Evolutionary conservation across 805 yeast species (phyloP).

Genomic region (Helenozyma baotianmanensis): DNA sequence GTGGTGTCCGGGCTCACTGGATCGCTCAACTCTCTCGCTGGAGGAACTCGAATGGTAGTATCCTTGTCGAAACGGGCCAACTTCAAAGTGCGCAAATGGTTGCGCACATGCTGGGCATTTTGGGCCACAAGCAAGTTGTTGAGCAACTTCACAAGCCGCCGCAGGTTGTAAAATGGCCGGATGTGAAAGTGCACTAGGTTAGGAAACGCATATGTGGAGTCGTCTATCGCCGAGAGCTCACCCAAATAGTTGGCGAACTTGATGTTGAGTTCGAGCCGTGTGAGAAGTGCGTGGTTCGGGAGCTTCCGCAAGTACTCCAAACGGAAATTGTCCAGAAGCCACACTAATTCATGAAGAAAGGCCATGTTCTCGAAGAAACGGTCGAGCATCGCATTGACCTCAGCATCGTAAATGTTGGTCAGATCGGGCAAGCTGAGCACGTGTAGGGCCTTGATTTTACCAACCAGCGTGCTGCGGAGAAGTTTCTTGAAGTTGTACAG

Average conservation of each 20-base stretch:
- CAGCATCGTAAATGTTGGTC: constrained; percentile 31
- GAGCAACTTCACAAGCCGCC: constrained; percentile 20
- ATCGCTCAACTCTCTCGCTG: constrained; percentile 4
- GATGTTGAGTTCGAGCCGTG: constrained; percentile 25
- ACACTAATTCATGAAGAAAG: constrained; percentile 27
- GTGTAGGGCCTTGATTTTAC: constrained; percentile 21
- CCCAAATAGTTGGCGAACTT: constrained; percentile 21
- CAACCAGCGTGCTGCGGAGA: neutral
- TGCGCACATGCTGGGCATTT: constrained; percentile 6
- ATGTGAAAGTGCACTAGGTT: constrained; percentile 29
- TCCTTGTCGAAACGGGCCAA: constrained; percentile 19
- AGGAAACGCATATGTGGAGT: constrained; percentile 13
- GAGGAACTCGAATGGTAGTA: constrained; percentile 11
- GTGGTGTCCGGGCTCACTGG: neutral
- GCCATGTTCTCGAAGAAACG: constrained; percentile 22
- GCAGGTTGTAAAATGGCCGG: constrained; percentile 29
- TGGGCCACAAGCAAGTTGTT: constrained; percentile 12
- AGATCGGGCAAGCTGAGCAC: constrained; percentile 40
- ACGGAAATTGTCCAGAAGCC: constrained; percentile 28
- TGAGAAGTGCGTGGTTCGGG: constrained; percentile 24
- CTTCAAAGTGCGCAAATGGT: constrained; percentile 14
- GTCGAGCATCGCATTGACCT: constrained; percentile 21
- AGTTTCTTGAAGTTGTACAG: constrained; percentile 38
- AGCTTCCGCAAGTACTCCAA: constrained; percentile 24
- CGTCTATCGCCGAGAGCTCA: constrained; percentile 5